phyloP scores from a whole-genome alignment of 768 basidiomycete genomes.

The Pluteus cervinus region DNA sequence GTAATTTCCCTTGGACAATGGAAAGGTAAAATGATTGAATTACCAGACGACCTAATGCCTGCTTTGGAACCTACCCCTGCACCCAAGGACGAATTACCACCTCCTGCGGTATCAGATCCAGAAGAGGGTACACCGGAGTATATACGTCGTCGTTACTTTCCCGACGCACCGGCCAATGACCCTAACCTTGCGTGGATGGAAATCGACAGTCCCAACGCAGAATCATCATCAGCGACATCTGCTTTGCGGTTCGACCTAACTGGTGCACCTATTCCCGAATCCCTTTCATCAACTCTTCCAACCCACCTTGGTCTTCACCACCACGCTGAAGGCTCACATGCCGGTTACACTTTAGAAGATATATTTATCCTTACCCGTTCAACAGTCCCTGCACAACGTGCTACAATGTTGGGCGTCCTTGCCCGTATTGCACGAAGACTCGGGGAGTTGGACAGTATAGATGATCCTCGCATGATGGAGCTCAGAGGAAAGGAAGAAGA shows the following conservation, averaged over 20 bases:
- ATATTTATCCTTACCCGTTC: constrained; percentile 75
- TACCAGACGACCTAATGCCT: constrained; percentile 2
- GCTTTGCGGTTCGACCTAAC: constrained; percentile 74
- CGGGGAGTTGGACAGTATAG: constrained; percentile 24
- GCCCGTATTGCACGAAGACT: constrained; percentile 45
- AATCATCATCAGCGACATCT: constrained; percentile 18
- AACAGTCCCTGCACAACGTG: constrained; percentile 77
- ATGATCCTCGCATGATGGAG: constrained; percentile 29
- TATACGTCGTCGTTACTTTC: constrained; percentile 82
- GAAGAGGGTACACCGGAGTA: constrained; percentile 78
- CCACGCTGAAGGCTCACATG: constrained; percentile 72
- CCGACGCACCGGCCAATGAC: constrained; percentile 58
- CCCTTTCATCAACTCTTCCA: constrained; percentile 54
- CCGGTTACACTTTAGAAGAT: constrained; percentile 88
- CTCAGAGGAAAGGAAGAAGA: constrained; percentile 35
- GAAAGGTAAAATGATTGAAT: constrained; percentile 19
- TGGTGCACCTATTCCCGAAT: constrained; percentile 58
- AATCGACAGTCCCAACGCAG: constrained; percentile 20
- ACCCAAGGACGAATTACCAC: constrained; percentile 1
- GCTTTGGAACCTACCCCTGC: constrained; percentile 4
- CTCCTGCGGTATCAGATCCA: constrained; percentile 11
- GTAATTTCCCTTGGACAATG: constrained; percentile 35
- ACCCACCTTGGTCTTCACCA: constrained; percentile 88
- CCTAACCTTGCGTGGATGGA: constrained; percentile 80
- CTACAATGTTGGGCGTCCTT: constrained; percentile 74